phyloP scores from a whole-genome alignment of 768 basidiomycete genomes.

The Coprinopsis cinerea region DNA sequence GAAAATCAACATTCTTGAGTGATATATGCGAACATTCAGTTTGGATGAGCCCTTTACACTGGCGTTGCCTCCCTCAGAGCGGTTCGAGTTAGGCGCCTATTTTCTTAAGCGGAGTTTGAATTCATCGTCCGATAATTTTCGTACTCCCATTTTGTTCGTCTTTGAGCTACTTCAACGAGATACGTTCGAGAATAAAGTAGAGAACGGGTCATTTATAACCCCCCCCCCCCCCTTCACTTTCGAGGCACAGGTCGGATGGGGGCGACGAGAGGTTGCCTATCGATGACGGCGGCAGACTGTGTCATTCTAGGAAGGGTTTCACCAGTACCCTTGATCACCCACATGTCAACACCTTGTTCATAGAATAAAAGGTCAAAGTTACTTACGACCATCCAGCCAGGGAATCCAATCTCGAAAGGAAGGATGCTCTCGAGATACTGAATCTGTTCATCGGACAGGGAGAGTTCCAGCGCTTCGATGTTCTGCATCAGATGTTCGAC shows the following conservation, averaged over 20 bases:
- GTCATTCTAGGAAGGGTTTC: not conserved
- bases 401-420: constrained; percentile 43
- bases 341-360: not conserved
- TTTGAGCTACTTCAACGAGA: too few relatives aligned
- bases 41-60: too few relatives aligned
- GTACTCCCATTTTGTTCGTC: too few relatives aligned
- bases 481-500: constrained; percentile 46
- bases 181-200: too few relatives aligned
- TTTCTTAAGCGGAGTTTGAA: too few relatives aligned
- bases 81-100: too few relatives aligned
- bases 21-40: too few relatives aligned
- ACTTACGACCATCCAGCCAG: constrained; percentile 24
- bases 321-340: not conserved
- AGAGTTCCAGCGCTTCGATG: constrained; percentile 40
- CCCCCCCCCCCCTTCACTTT: too few relatives aligned
- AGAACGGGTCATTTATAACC: too few relatives aligned
- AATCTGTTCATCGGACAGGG: constrained; percentile 37
- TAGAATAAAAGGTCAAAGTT: not conserved
- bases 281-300: not conserved
- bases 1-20: too few relatives aligned
- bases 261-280: not conserved
- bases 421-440: constrained; percentile 33
- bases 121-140: too few relatives aligned
- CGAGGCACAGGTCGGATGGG: not conserved
- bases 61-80: too few relatives aligned